phyloP scores from a whole-genome alignment of 768 basidiomycete species.

The Ramaria rubella region DNA sequence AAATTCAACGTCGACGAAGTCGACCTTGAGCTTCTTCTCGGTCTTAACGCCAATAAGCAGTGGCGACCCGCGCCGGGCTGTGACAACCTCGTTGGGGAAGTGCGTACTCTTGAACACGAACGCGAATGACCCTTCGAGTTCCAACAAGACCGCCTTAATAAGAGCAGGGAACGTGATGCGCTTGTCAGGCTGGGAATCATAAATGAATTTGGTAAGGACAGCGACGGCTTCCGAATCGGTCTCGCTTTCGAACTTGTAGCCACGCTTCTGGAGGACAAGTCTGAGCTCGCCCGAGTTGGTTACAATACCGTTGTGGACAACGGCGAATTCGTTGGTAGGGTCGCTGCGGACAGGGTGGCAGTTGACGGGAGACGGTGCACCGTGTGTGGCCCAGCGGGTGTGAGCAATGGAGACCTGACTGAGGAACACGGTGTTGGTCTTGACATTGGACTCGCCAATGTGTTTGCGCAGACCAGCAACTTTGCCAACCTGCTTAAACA shows the following conservation, averaged over 20 bases:
- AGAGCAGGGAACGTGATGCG: conserved; percentile 82
- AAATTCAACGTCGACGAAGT: conserved; percentile 98
- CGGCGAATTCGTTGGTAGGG: conserved; percentile 70
- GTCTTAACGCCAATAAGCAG: conserved; percentile 98
- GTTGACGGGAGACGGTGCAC: conserved; percentile 78
- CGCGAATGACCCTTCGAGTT: conserved; percentile 97
- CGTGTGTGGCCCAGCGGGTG: conserved; percentile 99
- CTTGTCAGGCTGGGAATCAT: conserved; percentile 86
- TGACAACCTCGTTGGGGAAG: conserved; percentile 94
- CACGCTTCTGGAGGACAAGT: conserved; percentile 90
- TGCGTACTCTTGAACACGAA: conserved; percentile 98
- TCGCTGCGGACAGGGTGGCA: conserved; percentile 95
- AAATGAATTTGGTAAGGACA: conserved; percentile 93
- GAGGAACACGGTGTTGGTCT: conserved; percentile 70
- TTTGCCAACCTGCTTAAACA: conserved; percentile 98
- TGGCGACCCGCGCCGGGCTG: conserved; percentile 94
- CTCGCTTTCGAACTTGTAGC: conserved; percentile 89
- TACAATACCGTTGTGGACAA: conserved; percentile 99
- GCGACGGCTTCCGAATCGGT: conserved; percentile 98
- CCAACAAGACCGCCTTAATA: conserved; percentile 92
- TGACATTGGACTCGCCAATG: conserved; percentile 63
- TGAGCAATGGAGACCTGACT: conserved; percentile 96
- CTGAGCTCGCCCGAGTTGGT: conserved; percentile 88
- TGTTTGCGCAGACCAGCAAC: conserved; percentile 88
- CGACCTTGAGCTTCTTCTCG: conserved; percentile 98